These are phyloP conservation scores for Coemansia sp. DNA, from an alignment of 192 early-diverging fungal species.

Conservation along the genomic window DNA sequence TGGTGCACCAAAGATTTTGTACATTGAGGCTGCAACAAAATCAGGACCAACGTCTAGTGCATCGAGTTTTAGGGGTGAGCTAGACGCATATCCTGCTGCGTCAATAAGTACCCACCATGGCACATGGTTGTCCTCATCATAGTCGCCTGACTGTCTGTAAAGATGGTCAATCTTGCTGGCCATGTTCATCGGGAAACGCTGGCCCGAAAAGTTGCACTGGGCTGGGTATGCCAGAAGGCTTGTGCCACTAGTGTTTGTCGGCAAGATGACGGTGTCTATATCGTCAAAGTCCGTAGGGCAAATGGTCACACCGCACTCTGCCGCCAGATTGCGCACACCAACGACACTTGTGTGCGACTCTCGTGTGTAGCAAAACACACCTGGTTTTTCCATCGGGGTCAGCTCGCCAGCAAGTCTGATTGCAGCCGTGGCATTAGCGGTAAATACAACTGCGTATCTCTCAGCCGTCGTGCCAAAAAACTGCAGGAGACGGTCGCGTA, in stretches of 20 bases:
- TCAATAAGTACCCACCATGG: slow-evolving; percentile 68
- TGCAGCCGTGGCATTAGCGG: slow-evolving; percentile 73
- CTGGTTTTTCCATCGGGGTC: slow-evolving; percentile 55
- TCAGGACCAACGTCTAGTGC: slow-evolving; percentile 54
- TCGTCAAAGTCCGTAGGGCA: slow-evolving; percentile 28
- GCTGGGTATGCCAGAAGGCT: slow-evolving; percentile 75
- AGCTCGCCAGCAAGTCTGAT: slow-evolving; percentile 72
- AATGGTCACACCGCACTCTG: slow-evolving; percentile 21
- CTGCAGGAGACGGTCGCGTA: slow-evolving; percentile 54
- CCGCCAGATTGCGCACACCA: slow-evolving; percentile 63
- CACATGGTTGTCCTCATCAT: slow-evolving; percentile 7
- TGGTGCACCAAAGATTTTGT: slow-evolving; percentile 88
- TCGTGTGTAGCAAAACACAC: slow-evolving; percentile 58
- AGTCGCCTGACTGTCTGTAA: slow-evolving; percentile 16
- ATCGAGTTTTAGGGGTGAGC: slow-evolving; percentile 59
- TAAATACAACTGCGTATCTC: slow-evolving; percentile 72
- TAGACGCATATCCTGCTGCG: slow-evolving; percentile 68
- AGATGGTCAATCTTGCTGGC: slow-evolving; percentile 41
- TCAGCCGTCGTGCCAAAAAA: slow-evolving; percentile 59
- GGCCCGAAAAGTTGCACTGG: slow-evolving; percentile 83
- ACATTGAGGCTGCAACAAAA: slow-evolving; percentile 75
- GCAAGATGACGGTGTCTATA: slow-evolving; percentile 14
- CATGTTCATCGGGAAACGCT: slow-evolving; percentile 66
- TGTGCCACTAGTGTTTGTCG: slow-evolving; percentile 13
- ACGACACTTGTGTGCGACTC: slow-evolving; percentile 75